Base-by-base conservation (phyloP, 2,329 filamentous ascomycete species). In the Sclerotinia borealis region DNA sequence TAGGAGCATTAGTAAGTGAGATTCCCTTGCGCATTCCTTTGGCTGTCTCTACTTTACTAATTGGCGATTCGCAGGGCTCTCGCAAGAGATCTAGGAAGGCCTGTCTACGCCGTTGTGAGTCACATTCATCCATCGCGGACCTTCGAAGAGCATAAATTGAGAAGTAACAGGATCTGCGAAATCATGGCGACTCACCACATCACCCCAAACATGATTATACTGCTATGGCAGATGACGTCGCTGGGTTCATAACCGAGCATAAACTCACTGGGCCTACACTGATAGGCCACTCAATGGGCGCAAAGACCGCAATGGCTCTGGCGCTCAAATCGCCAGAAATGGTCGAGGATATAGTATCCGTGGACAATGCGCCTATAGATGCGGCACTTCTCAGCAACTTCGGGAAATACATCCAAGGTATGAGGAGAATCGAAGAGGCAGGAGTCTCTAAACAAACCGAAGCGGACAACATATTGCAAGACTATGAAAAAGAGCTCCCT, bases 231-330 rank as follows among this genome's bases (percentile, higher is more conserved):
- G 84, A 87, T 68, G 93, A 98, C 71, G 86, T 97, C 13, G 85
- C 88, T 61, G 80, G 83, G 50, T 98, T 98, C 75, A 88, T 98
- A 63, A 71, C 81, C 6, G 78, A 89, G 61, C 88, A 96, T 75
- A 79, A 81, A 4, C 78, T 97, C n/a, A 78, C 82, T 50, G 79
- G 89, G 34, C 81, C 88, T 2, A 92, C 90, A 0, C 78, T 98
- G 34, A 95, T 98, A 71, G 93, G 93, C 0, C 95, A 98, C 77
- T 96, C 92, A 1, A 98, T 98, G 88, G 93, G 95, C 67, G 93
- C 93, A 52, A 98, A 98, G 79, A 87, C 89, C 2, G 92, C 91
- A 70, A 97, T 98, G 93, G 81, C 89, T 0, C 80, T 97, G 64
- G 92, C 92, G 4, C 83, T 98, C 41, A 80, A 83, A 49, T 82